phyloP scores from a whole-genome alignment of 805 yeast genomes.

The Metschnikowia noctiluminum region DNA sequence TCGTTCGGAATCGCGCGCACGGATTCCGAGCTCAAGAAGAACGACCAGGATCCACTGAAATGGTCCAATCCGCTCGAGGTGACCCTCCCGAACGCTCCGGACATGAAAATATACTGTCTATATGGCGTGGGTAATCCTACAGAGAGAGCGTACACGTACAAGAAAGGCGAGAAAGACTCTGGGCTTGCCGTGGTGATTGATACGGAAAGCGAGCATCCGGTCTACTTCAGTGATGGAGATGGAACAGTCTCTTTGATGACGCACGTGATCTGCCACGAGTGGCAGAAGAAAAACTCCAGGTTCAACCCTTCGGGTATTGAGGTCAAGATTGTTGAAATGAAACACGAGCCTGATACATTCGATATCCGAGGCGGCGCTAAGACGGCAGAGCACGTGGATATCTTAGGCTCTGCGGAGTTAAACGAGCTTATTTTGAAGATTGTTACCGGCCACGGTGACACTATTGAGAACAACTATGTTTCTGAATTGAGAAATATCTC shows the following conservation, averaged over 20 bases:
- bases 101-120: conserved; percentile 81
- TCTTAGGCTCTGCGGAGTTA: conserved; percentile 86
- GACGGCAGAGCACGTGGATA: conserved; percentile 97
- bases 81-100: conserved; percentile 89
- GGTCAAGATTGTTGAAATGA: conserved; percentile 84
- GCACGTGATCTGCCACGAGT: conserved; percentile 87
- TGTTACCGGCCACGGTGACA: conserved; percentile 75
- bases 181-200: conserved; percentile 69
- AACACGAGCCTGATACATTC: conserved; percentile 88
- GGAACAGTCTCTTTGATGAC: conserved; percentile 89
- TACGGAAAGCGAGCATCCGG: conserved; percentile 58
- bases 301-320: conserved; percentile 75
- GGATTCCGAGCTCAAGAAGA: conserved; percentile 53
- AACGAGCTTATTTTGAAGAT: conserved; percentile 82
- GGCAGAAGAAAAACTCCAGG: conserved; percentile 64
- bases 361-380: conserved; percentile 97
- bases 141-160: conserved; percentile 86
- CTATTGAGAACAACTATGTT: conserved; percentile 55
- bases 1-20: conserved; percentile 74
- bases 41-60: conserved; percentile 68
- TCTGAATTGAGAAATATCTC: conserved; percentile 67
- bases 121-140: conserved; percentile 98
- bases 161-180: conserved; percentile 53
- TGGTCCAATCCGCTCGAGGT: conserved; percentile 97
- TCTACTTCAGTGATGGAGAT: conserved; percentile 86